A percentile compares a stretch with the other conserved stretches of the same genome.
Conservation (phyloP, 345 rosid species). For the Populus nigra region DNA sequence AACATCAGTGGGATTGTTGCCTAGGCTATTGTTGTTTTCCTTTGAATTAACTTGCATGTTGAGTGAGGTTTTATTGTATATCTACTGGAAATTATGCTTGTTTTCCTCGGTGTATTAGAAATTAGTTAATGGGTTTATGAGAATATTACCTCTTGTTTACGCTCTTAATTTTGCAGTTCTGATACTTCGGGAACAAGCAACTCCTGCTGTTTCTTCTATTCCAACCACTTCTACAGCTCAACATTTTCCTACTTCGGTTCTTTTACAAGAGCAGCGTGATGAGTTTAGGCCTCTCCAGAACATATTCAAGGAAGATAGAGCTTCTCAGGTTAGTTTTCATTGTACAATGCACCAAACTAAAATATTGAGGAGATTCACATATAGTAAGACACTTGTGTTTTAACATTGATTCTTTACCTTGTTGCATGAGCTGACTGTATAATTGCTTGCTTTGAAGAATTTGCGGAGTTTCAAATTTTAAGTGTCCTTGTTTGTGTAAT, state of each 20-base stretch:
- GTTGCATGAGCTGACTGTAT: not conserved
- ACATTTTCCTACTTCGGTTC: constrained; percentile 66
- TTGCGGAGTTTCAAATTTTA: not conserved
- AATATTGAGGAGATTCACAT: not conserved
- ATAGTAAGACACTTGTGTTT: not conserved
- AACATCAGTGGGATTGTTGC: not conserved
- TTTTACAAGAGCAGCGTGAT: constrained; percentile 70
- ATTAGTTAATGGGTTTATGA: not conserved
- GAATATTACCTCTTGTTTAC: not conserved
- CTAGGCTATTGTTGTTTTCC: not conserved
- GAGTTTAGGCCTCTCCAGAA: constrained; percentile 47
- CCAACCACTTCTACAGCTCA: constrained; percentile 51
- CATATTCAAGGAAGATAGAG: constrained; percentile 47
- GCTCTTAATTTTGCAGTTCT: constrained; percentile 35
- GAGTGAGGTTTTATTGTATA: not conserved
- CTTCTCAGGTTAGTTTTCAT: constrained; percentile 45
- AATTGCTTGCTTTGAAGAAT: not conserved
- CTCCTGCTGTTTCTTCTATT: constrained; percentile 45
- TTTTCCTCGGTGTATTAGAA: not conserved
- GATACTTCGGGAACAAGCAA: constrained; percentile 56
- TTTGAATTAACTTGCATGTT: not conserved
- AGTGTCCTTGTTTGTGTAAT: not conserved
- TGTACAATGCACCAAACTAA: not conserved
- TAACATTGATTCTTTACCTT: not conserved
- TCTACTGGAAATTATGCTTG: not conserved